Conservation (phyloP, 371 early-diverging fungal genomes). For the Nematocida sp. region DNA sequence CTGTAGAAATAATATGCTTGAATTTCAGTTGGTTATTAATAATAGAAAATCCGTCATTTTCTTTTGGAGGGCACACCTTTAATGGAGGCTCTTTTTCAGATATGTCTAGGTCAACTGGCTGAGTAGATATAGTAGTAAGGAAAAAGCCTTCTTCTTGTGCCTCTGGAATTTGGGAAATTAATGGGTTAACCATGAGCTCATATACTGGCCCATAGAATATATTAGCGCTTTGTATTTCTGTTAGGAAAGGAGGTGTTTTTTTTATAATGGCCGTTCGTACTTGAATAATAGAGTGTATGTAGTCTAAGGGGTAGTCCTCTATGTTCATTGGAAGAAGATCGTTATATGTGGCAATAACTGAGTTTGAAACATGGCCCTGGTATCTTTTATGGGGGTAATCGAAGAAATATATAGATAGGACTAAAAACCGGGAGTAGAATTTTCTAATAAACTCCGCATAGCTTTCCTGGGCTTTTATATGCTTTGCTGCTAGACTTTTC, state of each 20-base stretch:
- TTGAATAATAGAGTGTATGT: constrained; percentile 10
- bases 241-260: constrained; percentile 41
- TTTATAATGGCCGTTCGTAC: constrained; percentile 17
- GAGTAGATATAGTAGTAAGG: not conserved
- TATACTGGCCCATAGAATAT: not conserved
- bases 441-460: constrained; percentile 24
- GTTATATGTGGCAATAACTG: constrained; percentile 12
- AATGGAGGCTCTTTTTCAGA: not conserved
- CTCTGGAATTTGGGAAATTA: too few species aligned
- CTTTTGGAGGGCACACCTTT: not conserved
- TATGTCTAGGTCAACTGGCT: not conserved
- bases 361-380: not conserved
- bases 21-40: not conserved
- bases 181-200: not conserved
- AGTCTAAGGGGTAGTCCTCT: not conserved
- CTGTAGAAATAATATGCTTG: not conserved
- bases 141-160: constrained; percentile 41
- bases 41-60: not conserved
- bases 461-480: not conserved
- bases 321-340: constrained; percentile 4
- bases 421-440: constrained; percentile 36
- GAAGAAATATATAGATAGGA: constrained; percentile 17
- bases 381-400: not conserved
- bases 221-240: constrained; percentile 15
- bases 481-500: too few species aligned